A percentile compares a stretch with the other conserved stretches of the same genome.
phyloP scores from a whole-genome alignment of 805 yeast genomes.

The Kregervanrija pseudodelftensis region DNA sequence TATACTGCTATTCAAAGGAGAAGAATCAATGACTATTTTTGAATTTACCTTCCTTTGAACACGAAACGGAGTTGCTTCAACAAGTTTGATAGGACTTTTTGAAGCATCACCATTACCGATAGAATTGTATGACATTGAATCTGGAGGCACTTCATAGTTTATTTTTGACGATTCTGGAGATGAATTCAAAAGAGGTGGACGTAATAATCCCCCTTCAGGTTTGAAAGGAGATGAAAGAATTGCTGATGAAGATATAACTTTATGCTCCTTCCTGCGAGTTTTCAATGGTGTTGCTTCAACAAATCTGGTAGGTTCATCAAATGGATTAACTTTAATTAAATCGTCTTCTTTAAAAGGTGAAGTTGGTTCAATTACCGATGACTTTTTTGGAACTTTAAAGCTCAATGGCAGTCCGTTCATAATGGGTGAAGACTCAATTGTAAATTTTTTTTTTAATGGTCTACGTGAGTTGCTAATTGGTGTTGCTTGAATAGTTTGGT shows the following conservation, averaged over 20 bases:
- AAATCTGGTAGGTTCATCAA: too few species aligned
- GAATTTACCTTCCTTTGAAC: neutral
- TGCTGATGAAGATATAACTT: neutral
- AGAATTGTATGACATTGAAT: too few species aligned
- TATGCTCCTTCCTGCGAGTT: neutral
- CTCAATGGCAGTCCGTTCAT: neutral
- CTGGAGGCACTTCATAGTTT: too few species aligned
- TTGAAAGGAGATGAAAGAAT: slow-evolving; percentile 8
- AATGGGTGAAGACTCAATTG: neutral
- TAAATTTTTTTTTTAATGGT: slow-evolving; percentile 6
- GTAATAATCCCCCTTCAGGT: neutral
- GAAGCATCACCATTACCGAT: too few species aligned
- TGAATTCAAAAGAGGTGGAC: neutral
- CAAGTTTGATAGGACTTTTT: too few species aligned
- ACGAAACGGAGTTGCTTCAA: slow-evolving; percentile 7
- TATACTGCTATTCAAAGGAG: too few species aligned
- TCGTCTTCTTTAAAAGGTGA: slow-evolving; percentile 4
- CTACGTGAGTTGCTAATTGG: slow-evolving; percentile 9
- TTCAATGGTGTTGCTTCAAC: slow-evolving; percentile 7
- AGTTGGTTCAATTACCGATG: neutral
- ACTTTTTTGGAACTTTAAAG: too few species aligned
- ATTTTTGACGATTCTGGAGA: neutral
- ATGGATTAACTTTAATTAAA: neutral
- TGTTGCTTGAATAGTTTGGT: slow-evolving; percentile 17
- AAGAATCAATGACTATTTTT: too few species aligned